Evolutionary conservation across 2,329 filamentous ascomycete genomes (phyloP), one percentile per base, ranked within the genome.

Genomic region (Verticillium alfalfae): DNA sequence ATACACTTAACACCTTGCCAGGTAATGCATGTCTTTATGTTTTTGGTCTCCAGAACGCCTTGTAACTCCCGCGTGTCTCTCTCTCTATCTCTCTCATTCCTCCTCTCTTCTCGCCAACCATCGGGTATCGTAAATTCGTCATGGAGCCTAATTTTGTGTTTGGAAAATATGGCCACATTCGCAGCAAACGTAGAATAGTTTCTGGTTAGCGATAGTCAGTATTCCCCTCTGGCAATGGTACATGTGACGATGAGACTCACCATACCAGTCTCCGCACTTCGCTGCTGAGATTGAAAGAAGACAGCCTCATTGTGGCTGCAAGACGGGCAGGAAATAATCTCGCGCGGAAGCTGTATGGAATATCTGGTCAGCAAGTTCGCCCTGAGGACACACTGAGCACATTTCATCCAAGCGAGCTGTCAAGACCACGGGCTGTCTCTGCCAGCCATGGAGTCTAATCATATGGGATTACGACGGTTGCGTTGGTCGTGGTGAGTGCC

Each of bases 271-370:
- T 98, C 93, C 57, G 92, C 92, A 68, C 90, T 97, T 77, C 95
- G 90, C 81, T 98, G 93, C 75, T 99, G 95, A 65, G 93, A 97
- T 80, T 99, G 95, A 82, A 99, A 99, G 80, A 97, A 99, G 63
- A 99, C 96, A 56, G 93, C 93, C 78, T 98, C 93, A 69, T 88
- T 87, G 75, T 95, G 90, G 67, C 85, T 84, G 82, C 96, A 99
- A 68, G 82, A 84, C 59, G 93, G 92, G 79, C 95, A 99, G 64
- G 84, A 84, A 78, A 91, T 92, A 74, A 92, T 91, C 70, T 92
- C 89, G 71, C 93, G 89, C 66, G 95, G 95, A 75, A 98, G 91
- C 93, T 97, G 18, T 22, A 52, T 22, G 10, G 9, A 26, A 22
- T 22, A 52, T 18, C 39, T n/a, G n/a, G 78, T 83, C 76, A 82